Base-by-base conservation (phyloP, 306 rosid genomes). In the Alnus glutinosa region DNA sequence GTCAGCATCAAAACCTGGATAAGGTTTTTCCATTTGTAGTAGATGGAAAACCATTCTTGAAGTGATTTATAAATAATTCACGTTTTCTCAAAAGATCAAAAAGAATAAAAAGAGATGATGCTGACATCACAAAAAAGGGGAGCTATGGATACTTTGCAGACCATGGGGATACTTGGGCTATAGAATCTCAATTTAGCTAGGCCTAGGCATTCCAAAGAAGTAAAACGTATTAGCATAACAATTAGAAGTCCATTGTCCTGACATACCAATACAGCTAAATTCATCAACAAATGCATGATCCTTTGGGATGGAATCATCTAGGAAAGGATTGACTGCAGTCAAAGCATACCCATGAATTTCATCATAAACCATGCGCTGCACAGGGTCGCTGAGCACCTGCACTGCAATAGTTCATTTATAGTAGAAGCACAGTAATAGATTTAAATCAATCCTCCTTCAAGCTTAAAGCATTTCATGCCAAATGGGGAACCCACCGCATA, bases 321-420 rank as follows among this genome's bases (percentile, higher is more conserved):
- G 49, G 73, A 95, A 95, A 48, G 99, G 99, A 78, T 95, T 95
- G 58, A 90, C 79, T 8, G 97, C 92, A 48, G 94, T 91, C 88
- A 93, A 83, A 46, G 97, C 93, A 83, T 95, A 89, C 12, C 99
- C 99, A 58, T 95, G 98, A 83, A 95, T 95, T 77, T 93, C 98
- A 55, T 95, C 98, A 52, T 95, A 95, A 77, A 93, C 89, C 92
- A 83, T 89, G 58, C 99, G 96, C 89, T 95, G 99, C 83, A 91
- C 84, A 1, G 99, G 99, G 78, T 95, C 97, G 82, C 93, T 95
- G 54, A 93, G 97, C 73, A 95, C 97, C 98, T 94, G 95, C 92
- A 91, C 82, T 71, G 72, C 66, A 82, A 87, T 48, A 57, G 76
- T 87, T 79, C 77, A 81, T 68, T 78, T 74, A 79, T 70, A 77